Evolutionary conservation across 164 flowering plant species (phyloP).

Genomic region (Paratinospora sagittata): DNA sequence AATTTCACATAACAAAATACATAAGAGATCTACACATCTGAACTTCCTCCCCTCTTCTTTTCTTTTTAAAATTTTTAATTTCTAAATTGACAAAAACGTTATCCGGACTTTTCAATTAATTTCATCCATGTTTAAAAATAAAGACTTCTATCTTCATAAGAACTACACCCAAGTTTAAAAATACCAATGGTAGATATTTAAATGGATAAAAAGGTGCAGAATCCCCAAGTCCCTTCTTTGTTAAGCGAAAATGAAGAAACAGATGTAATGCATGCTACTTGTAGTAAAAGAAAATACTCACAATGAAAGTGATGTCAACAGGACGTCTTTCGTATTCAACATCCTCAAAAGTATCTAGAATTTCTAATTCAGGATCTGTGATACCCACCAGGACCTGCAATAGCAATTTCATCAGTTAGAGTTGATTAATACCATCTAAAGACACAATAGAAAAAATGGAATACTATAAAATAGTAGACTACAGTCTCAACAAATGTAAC

Average conservation of each 20-base stretch:
- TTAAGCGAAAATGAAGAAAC: not conserved
- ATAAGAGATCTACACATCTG: not conserved
- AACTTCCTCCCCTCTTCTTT: not conserved
- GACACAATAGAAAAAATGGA: no score
- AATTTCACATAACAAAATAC: not conserved
- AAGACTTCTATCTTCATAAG: not conserved
- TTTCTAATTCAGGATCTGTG: slow-evolving; percentile 55
- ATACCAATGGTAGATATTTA: not conserved
- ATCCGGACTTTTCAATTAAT: not conserved
- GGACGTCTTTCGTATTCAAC: slow-evolving; percentile 60
- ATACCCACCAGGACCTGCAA: slow-evolving; percentile 65
- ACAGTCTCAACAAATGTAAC: no score
- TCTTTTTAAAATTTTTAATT: no score
- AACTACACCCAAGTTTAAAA: not conserved
- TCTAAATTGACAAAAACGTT: not conserved
- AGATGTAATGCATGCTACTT: not conserved
- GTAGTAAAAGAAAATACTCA: slow-evolving; percentile 22
- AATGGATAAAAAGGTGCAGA: not conserved
- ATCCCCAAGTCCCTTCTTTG: not conserved
- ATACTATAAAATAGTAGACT: no score
- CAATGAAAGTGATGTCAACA: slow-evolving; percentile 50
- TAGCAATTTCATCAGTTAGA: not conserved
- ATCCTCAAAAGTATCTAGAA: slow-evolving; percentile 79
- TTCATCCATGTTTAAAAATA: not conserved
- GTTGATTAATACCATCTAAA: not conserved